These are phyloP conservation scores for Tephrocybe sp. DNA, from an alignment of 768 basidiomycete species.

Conservation along the genomic window DNA sequence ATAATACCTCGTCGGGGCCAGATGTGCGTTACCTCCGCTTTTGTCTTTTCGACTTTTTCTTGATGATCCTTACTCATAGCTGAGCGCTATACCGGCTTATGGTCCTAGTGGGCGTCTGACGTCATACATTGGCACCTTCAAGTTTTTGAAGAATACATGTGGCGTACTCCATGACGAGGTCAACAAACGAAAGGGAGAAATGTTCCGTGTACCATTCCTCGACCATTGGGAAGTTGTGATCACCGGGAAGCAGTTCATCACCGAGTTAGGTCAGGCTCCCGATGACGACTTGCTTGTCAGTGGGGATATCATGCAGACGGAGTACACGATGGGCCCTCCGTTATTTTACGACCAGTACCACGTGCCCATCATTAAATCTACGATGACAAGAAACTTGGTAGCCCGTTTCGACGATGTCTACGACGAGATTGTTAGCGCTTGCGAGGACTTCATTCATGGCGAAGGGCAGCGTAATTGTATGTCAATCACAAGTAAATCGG, in stretches of 20 bases:
- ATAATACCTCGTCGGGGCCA: background rate
- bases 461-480: background rate
- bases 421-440: constrained; percentile 1
- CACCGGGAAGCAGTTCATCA: background rate
- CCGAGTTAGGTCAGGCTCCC: constrained; percentile 2
- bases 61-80: background rate
- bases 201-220: constrained; percentile 1
- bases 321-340: constrained; percentile 5
- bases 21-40: background rate
- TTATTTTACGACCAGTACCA: constrained; percentile 7
- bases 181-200: background rate
- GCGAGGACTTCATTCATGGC: background rate
- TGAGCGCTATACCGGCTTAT: constrained; percentile 3
- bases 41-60: background rate
- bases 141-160: constrained; percentile 1
- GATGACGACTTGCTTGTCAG: constrained; percentile 1
- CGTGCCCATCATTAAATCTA: constrained; percentile 1
- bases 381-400: constrained; percentile 6
- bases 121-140: constrained; percentile 4
- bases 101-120: constrained; percentile 3
- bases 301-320: constrained; percentile 3
- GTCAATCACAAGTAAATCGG: too few relatives aligned
- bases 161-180: constrained; percentile 1
- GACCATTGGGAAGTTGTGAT: constrained; percentile 9
- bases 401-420: constrained; percentile 6